These are phyloP conservation scores for Metschnikowia cubensis DNA, from an alignment of 805 yeast species.

Conservation along the genomic window DNA sequence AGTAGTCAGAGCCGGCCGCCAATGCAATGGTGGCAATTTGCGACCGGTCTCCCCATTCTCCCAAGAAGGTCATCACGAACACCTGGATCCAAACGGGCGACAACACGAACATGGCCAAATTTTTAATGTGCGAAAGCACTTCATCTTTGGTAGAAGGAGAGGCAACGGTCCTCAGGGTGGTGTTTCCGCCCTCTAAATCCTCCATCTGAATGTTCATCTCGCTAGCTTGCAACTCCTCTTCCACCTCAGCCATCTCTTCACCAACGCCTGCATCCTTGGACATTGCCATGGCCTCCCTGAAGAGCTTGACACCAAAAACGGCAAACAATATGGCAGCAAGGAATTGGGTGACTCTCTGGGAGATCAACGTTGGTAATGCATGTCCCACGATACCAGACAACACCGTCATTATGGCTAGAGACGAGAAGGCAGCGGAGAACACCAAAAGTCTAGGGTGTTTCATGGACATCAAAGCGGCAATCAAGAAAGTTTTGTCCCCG, in stretches of 20 bases:
- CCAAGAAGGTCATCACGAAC: constrained; percentile 91
- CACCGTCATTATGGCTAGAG: constrained; percentile 86
- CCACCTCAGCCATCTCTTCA: constrained; percentile 95
- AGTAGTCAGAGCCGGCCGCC: constrained; percentile 95
- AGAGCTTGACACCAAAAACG: constrained; percentile 73
- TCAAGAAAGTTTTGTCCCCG: constrained; percentile 95
- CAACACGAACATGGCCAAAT: constrained; percentile 59
- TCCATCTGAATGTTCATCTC: constrained; percentile 50
- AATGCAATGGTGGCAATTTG: constrained; percentile 97
- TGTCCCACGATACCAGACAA: constrained; percentile 90
- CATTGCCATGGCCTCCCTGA: constrained; percentile 81
- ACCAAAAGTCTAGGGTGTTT: constrained; percentile 78
- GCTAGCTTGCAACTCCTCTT: constrained; percentile 76
- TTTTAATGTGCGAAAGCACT: constrained; percentile 40
- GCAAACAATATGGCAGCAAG: constrained; percentile 78
- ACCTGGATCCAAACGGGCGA: constrained; percentile 94
- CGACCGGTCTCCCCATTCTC: constrained; percentile 99
- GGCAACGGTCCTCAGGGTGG: constrained; percentile 10
- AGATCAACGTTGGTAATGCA: constrained; percentile 77
- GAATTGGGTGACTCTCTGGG: constrained; percentile 74
- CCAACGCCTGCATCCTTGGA: constrained; percentile 80
- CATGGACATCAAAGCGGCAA: constrained; percentile 98
- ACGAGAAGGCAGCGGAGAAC: constrained; percentile 82
- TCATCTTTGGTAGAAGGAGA: constrained; percentile 14
- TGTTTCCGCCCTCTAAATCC: constrained; percentile 56